Base-by-base conservation (phyloP, 495 filamentous ascomycete genomes). In the Neurospora tetraspora region DNA sequence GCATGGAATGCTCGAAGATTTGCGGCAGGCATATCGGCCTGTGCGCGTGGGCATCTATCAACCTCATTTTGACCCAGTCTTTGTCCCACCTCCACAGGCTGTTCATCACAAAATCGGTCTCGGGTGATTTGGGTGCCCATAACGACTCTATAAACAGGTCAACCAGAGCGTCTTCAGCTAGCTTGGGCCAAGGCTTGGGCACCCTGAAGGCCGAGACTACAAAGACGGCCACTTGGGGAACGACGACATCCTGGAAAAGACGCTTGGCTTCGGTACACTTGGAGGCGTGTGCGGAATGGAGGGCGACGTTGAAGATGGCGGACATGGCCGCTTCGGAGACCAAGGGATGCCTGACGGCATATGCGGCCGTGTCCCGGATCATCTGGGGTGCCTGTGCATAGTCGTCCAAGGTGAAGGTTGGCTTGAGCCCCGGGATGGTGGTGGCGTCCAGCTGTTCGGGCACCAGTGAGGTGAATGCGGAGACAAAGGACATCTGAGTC, bases 401-500 rank as follows among this genome's bases (percentile, higher is more conserved):
- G 40, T 94, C 90, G 36, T 93, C 89, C 12, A 89, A 72, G 18
- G 89, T 89, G 80, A 97, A 97, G 2, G 94, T 91, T 40, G 87
- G 86, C 70, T 93, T 89, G 27, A 98, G 86, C 34, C 91, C 88
- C 5, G 93, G 94, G 69, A 97, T 94, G 61, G 91, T 90, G 23
- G 89, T 91, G 5, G 90, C 90, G 81, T 98, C 94, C 12, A 97
- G 84, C 69, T 93, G 88, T 11, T 93, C 89, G 4, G 90, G 86
- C 68, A 83, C 84, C 68, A 91, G 82, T 2, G 89, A 90, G 1
- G 92, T 83, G 78, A 92, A 98, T 9, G 94, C 93, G 72, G 89
- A 90, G 45, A 98, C 84, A 77, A 99, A 96, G 16, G 93, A 96
- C 70, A 98, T 86, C 72, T 98, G 96, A 0, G 96, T 92, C 65